A percentile compares a stretch with the other conserved stretches of the same genome.
phyloP scores from a whole-genome alignment of 352 stramenopile genomes.

The Pythium aphanidermatum region DNA sequence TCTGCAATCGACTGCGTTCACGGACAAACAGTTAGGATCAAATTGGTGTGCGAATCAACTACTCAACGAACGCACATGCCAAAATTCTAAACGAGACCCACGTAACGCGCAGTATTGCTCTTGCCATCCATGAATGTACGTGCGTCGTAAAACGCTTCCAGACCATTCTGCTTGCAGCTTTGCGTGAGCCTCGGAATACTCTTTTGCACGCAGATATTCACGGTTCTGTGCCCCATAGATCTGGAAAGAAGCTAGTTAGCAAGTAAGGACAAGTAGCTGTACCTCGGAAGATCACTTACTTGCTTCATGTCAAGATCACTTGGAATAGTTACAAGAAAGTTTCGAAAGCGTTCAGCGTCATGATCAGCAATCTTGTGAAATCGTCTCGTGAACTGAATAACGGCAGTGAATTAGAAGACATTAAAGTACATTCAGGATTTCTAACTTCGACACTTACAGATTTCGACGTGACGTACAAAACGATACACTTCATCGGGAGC shows the following conservation, averaged over 20 bases:
- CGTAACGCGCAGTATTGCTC: conserved; percentile 28
- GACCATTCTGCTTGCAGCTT: conserved; percentile 31
- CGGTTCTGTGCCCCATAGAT: conserved; percentile 30
- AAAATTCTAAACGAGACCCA: conserved; percentile 28
- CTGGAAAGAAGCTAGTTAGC: conserved; percentile 6
- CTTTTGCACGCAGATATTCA: conserved; percentile 24
- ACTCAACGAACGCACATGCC: conserved; percentile 16
- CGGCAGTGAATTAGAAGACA: too few relatives aligned
- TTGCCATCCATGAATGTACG: conserved; percentile 6
- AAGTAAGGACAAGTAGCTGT: background rate
- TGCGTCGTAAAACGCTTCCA: conserved; percentile 16
- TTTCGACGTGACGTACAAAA: conserved; percentile 24
- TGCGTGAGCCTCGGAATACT: conserved; percentile 25
- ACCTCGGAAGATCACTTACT: too few relatives aligned
- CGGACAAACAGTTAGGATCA: too few relatives aligned
- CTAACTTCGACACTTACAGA: conserved; percentile 11
- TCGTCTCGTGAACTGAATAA: conserved; percentile 28
- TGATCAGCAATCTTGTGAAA: conserved; percentile 26
- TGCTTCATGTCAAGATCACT: conserved; percentile 29
- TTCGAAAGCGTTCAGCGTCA: conserved; percentile 24
- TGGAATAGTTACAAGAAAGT: conserved; percentile 28
- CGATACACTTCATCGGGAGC: conserved; percentile 21
- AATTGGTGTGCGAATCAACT: too few relatives aligned
- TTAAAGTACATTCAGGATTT: too few relatives aligned
- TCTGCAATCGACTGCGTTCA: conserved; percentile 25